Conservation (phyloP, 495 filamentous ascomycete species). For the Usnea hakonensis region DNA sequence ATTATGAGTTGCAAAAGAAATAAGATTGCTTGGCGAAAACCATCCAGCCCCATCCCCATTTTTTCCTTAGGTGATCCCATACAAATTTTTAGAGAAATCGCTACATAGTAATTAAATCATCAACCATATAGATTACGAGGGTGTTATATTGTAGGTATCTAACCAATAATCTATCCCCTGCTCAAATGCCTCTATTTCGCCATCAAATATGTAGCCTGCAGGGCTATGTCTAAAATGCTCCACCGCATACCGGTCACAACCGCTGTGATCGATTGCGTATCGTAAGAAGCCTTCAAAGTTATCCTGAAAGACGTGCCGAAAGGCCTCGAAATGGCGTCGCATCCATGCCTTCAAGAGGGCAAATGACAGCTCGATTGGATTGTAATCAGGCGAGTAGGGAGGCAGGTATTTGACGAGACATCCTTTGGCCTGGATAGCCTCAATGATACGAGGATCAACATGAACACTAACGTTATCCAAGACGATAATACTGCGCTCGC, state of each 20-base stretch:
- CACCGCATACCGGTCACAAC: neutral
- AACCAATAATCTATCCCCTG: too few species aligned
- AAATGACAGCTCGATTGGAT: neutral
- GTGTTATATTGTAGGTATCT: too few species aligned
- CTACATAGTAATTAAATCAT: too few species aligned
- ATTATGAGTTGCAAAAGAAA: too few species aligned
- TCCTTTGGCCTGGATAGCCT: neutral
- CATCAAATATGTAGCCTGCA: neutral
- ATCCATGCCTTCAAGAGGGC: neutral
- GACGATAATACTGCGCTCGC: conserved; percentile 1
- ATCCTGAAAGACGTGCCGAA: neutral
- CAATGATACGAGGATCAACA: too few species aligned
- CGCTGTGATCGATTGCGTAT: neutral
- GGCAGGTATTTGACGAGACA: neutral
- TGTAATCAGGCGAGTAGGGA: neutral
- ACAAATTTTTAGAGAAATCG: too few species aligned
- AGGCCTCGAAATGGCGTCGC: too few species aligned
- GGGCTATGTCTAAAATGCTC: neutral
- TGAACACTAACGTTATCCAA: too few species aligned
- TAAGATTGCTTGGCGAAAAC: too few species aligned
- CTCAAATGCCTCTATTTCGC: neutral
- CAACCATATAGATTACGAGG: too few species aligned
- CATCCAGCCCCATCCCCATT: too few species aligned
- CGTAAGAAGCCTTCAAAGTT: neutral
- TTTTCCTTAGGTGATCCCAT: too few species aligned